Base-by-base conservation (phyloP, 164 flowering plant genomes). In the Sextonia rubra region DNA sequence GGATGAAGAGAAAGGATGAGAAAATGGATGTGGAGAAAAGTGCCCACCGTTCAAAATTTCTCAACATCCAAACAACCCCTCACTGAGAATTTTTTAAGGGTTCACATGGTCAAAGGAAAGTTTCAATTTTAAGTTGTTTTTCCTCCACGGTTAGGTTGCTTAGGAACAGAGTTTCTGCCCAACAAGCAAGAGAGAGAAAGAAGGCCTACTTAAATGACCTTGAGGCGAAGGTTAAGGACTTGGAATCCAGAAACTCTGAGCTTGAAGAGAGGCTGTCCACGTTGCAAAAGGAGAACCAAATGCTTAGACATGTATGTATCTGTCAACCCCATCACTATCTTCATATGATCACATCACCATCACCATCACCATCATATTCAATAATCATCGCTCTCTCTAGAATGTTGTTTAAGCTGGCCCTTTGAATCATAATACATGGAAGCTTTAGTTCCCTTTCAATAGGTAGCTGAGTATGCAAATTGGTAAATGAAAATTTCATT, bases 91-190 rank as follows among this genome's bases (percentile, higher is more conserved):
- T 52, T 52, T n/a, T 52, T 52, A 3, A 15, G 58, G 58, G 58
- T 20, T 17, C 58, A 52, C 58, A 17, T 52, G 58, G n/a, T 52
- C 6, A 3, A 52, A 15, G 58, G 17, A 3, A 15, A 15, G 3
- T 52, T 52, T 52, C 2, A 52, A 15, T 15, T 20, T 52, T 52
- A 18, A 52, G 12, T 52, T 52, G 27, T 64, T 5, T 6, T n/a
- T n/a, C n/a, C n/a, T 26, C 47, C 44, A 37, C 6, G 9, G 12
- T 71, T 49, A 94, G 99, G 86, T 84, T 95, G 89, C 73, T 95
- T 82, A 90, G 99, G 83, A 95, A 95, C 80, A 86, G 99, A 87
- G 99, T 95, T 26, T 95, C 99, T 55, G 99, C 99, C 0, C 99
- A 95, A 76, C 99, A 95, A 80, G 99, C 99, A 49, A 91, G 99